Conservation (phyloP, 352 stramenopile genomes). For the Globisporangium camurandrum region DNA sequence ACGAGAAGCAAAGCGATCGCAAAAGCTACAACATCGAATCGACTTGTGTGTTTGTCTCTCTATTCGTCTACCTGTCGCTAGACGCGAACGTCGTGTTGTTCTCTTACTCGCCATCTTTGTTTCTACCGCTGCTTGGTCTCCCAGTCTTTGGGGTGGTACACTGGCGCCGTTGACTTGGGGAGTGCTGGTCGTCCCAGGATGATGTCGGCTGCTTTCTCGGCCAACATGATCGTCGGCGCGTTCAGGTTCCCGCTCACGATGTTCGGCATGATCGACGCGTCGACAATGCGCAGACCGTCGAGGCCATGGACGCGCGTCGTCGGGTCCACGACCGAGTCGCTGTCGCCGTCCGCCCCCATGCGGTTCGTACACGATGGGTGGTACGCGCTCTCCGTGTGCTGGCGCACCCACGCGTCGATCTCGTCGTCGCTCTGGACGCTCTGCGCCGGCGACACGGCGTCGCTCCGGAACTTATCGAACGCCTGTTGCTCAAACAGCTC, state of each 20-base stretch:
- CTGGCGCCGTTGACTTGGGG: slow-evolving; percentile 59
- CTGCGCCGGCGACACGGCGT: slow-evolving; percentile 65
- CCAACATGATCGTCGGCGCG: slow-evolving; percentile 90
- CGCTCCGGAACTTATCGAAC: slow-evolving; percentile 78
- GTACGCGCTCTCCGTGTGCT: slow-evolving; percentile 83
- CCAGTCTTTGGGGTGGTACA: slow-evolving; percentile 73
- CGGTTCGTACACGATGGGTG: slow-evolving; percentile 87
- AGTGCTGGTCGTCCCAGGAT: slow-evolving; percentile 74
- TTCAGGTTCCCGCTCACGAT: slow-evolving; percentile 94
- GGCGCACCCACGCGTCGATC: slow-evolving; percentile 82
- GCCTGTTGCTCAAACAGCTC: slow-evolving; percentile 85
- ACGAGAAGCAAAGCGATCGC: too few relatives aligned
- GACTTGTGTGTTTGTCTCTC: too few relatives aligned
- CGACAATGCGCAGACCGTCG: slow-evolving; percentile 84
- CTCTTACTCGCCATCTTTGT: background rate
- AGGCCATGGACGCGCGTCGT: slow-evolving; percentile 81
- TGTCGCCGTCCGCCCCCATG: slow-evolving; percentile 75
- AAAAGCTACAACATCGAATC: too few relatives aligned
- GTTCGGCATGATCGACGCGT: slow-evolving; percentile 92
- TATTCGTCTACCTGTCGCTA: background rate
- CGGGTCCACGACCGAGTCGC: slow-evolving; percentile 88
- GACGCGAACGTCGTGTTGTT: slow-evolving; percentile 3
- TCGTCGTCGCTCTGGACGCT: slow-evolving; percentile 53
- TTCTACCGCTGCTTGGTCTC: slow-evolving; percentile 60
- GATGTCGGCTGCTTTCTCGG: slow-evolving; percentile 91